A percentile compares a stretch with the other conserved stretches of the same genome.
Evolutionary conservation across 1,284 basidiomycete genomes (phyloP).

Genomic region (Inonotus hispidus): DNA sequence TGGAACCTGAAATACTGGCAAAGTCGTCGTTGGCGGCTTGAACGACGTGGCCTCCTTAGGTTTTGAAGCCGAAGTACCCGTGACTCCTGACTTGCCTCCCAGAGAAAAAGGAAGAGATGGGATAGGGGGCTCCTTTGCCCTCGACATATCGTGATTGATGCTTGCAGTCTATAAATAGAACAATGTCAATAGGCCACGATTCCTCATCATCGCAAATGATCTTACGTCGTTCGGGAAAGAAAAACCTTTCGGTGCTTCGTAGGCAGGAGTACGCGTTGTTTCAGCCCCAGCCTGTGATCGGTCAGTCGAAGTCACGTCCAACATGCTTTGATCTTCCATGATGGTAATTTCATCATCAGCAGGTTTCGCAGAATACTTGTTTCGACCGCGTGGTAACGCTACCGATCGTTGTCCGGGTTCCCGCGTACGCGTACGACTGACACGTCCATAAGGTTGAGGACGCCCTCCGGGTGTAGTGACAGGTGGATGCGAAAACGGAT

Average conservation of each 20-base stretch:
- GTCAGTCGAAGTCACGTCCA: background rate
- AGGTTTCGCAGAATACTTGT: slow-evolving; percentile 61
- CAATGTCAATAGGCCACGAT: slow-evolving; percentile 5
- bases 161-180: slow-evolving; percentile 22
- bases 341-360: slow-evolving; percentile 39
- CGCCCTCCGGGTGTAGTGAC: slow-evolving; percentile 25
- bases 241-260: slow-evolving; percentile 58
- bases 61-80: background rate
- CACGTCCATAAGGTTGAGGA: slow-evolving; percentile 51
- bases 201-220: slow-evolving; percentile 14
- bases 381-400: slow-evolving; percentile 38
- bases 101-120: slow-evolving; percentile 18
- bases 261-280: slow-evolving; percentile 47
- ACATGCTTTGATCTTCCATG: slow-evolving; percentile 33
- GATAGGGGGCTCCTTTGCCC: slow-evolving; percentile 18
- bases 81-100: background rate
- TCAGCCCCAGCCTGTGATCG: slow-evolving; percentile 40
- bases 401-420: slow-evolving; percentile 36
- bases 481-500: slow-evolving; percentile 21
- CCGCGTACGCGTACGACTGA: slow-evolving; percentile 51
- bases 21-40: background rate
- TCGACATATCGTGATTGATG: slow-evolving; percentile 24
- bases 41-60: background rate
- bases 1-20: background rate
- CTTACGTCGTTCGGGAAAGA: slow-evolving; percentile 61